Base-by-base conservation (phyloP, 441 rosid genomes). In the Raphanus hybrid region DNA sequence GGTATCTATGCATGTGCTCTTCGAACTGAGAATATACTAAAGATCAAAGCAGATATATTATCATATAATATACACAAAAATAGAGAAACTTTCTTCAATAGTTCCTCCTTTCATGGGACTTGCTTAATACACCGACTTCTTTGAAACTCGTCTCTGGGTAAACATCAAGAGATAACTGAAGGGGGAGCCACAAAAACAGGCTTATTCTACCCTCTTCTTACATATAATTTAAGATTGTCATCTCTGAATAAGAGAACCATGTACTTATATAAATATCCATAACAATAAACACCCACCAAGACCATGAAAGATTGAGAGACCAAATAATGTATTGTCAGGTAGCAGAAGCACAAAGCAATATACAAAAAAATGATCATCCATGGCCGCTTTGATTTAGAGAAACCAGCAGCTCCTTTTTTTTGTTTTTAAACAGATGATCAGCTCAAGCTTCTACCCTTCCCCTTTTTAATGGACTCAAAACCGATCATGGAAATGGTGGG, bases 341-440 rank as follows among this genome's bases (percentile, higher is more conserved):
- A 32, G 82, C 61, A 68, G 84, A 74, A 77, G 84, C 82, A 84
- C 26, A 58, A 58, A 80, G 74, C 87, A 76, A 85, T 84, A 41
- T 88, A 90, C 91, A 89, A 87, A 82, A 87, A 82, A 85, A 75
- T 14, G 82, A 85, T 80, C 92, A 89, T 87, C 98, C 93, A 86
- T 82, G 97, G 96, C 97, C 89, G 90, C 96, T 26, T 69, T 34
- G 34, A 71, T 66, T 71, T 61, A 52, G 29, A 68, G 80, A 85
- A 83, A 82, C 86, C 80, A 79, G 82, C 97, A 87, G 92, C 97
- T 84, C 94, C 64, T 84, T 87, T 50, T 48, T 63, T 48, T 63
- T 85, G 85, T 64, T 48, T 35, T 4, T 29, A 68, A 70, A 87
- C 87, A 50, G 89, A 88, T 80, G 92, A 86, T 84, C 90, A 75